Conservation (phyloP, 2,329 filamentous ascomycete genomes). For the Tolypocladium capitatum region DNA sequence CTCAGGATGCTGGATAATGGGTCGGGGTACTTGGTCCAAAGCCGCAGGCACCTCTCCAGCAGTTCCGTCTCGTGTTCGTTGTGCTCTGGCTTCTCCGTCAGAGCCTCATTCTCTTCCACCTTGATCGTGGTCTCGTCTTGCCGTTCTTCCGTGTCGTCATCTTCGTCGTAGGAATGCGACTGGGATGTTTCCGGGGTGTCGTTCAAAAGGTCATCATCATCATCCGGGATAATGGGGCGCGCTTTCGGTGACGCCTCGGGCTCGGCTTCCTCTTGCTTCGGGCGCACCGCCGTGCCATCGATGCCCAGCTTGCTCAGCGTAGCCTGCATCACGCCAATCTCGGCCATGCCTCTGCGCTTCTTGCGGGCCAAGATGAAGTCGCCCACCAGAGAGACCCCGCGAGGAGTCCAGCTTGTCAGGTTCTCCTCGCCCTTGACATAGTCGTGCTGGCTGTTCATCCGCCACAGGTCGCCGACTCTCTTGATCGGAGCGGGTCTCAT, state of each 20-base stretch:
- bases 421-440: constrained; percentile 94
- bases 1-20: constrained; percentile 42
- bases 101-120: constrained; percentile 6
- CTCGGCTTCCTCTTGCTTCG: constrained; percentile 20
- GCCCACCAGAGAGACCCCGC: constrained; percentile 79
- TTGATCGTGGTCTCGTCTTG: constrained; percentile 11
- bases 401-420: constrained; percentile 71
- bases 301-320: constrained; percentile 47
- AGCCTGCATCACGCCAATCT: constrained; percentile 64
- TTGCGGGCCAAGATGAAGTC: constrained; percentile 71
- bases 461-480: constrained; percentile 83
- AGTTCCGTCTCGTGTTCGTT: constrained; percentile 31
- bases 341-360: constrained; percentile 59
- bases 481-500: constrained; percentile 85
- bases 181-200: constrained; percentile 42
- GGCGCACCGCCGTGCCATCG: constrained; percentile 25
- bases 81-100: constrained; percentile 24
- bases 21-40: constrained; percentile 52
- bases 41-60: constrained; percentile 42
- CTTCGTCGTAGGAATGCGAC: constrained; percentile 20
- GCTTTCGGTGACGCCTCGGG: constrained; percentile 21
- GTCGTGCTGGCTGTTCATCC: constrained; percentile 87
- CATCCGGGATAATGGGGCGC: constrained; percentile 32
- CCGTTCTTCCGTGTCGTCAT: constrained; percentile 10
- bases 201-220: constrained; percentile 45